Evolutionary conservation across 306 rosid genomes (phyloP).

Genomic region (Trifolium repens): DNA sequence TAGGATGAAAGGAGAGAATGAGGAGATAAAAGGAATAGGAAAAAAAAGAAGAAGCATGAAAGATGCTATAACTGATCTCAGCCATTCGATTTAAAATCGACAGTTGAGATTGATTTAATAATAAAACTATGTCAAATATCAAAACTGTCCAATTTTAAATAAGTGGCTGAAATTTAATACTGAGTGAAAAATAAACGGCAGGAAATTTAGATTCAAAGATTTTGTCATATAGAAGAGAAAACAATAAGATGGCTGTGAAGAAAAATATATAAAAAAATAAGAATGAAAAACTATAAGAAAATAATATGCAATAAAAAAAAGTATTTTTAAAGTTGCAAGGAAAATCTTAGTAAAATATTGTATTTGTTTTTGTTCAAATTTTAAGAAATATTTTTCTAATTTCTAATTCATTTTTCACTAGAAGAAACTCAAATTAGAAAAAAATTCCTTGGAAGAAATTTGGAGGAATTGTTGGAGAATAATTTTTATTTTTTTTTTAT

Average conservation of each 20-base stretch:
- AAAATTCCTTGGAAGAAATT: not conserved
- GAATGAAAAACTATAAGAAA: not conserved
- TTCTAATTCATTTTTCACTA: not conserved
- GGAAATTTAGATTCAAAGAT: too few relatives aligned
- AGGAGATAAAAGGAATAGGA: not conserved
- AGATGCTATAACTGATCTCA: too few relatives aligned
- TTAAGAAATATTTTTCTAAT: not conserved
- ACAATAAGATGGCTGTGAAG: not conserved
- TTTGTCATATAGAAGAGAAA: not conserved
- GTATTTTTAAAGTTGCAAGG: not conserved
- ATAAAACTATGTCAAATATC: too few relatives aligned
- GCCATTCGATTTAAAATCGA: too few relatives aligned
- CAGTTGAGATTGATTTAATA: too few relatives aligned
- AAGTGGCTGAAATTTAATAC: too few relatives aligned
- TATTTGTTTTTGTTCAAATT: not conserved
- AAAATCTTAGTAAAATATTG: not conserved
- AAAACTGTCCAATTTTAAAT: too few relatives aligned
- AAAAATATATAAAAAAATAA: not conserved
- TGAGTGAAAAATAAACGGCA: too few relatives aligned
- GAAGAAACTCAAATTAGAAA: not conserved
- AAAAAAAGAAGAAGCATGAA: not conserved
- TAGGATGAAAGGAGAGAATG: not conserved
- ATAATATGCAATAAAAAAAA: not conserved
- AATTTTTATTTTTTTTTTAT: too few relatives aligned
- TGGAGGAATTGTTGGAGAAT: not conserved